phyloP scores from a whole-genome alignment of 1,139 yeast species.

The Taphrina pruni region DNA sequence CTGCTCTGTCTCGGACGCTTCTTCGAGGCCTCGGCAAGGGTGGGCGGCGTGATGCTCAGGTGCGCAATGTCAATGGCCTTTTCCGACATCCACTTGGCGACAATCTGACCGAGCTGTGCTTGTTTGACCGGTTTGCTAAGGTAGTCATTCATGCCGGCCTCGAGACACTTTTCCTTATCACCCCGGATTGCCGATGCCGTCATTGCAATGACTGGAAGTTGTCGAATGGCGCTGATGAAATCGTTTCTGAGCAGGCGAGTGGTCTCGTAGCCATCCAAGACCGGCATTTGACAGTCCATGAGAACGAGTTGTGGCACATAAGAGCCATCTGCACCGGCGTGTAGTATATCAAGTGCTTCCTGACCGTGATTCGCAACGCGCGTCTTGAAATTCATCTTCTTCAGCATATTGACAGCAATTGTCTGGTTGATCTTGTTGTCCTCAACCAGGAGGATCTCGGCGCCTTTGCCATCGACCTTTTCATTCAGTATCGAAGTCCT shows the following conservation, averaged over 20 bases:
- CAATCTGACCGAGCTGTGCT: slow-evolving; percentile 41
- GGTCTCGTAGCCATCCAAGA: slow-evolving; percentile 56
- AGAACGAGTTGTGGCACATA: slow-evolving; percentile 65
- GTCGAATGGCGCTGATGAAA: slow-evolving; percentile 54
- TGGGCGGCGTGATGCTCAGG: slow-evolving; percentile 16
- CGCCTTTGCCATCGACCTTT: slow-evolving; percentile 21
- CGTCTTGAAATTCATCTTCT: slow-evolving; percentile 19
- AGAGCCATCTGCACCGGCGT: slow-evolving; percentile 45
- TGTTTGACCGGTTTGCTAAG: slow-evolving; percentile 58
- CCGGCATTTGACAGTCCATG: slow-evolving; percentile 65
- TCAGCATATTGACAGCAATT: slow-evolving; percentile 17
- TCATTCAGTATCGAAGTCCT: background rate
- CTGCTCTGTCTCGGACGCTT: slow-evolving; percentile 18
- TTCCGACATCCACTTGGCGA: slow-evolving; percentile 43
- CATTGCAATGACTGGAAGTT: slow-evolving; percentile 57
- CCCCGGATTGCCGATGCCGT: slow-evolving; percentile 67
- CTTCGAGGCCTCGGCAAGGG: background rate
- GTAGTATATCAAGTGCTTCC: slow-evolving; percentile 29
- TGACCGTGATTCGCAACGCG: slow-evolving; percentile 33
- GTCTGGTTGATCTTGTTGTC: slow-evolving; percentile 32
- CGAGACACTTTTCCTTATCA: slow-evolving; percentile 59
- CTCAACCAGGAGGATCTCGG: slow-evolving; percentile 27
- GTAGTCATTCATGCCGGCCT: slow-evolving; percentile 63
- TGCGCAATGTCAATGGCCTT: slow-evolving; percentile 16
- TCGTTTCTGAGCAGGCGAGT: slow-evolving; percentile 50